Evolutionary conservation across 768 basidiomycete species (phyloP), one percentile per base, ranked within the genome.

Genomic region (Rhizopogon vinicolor): DNA sequence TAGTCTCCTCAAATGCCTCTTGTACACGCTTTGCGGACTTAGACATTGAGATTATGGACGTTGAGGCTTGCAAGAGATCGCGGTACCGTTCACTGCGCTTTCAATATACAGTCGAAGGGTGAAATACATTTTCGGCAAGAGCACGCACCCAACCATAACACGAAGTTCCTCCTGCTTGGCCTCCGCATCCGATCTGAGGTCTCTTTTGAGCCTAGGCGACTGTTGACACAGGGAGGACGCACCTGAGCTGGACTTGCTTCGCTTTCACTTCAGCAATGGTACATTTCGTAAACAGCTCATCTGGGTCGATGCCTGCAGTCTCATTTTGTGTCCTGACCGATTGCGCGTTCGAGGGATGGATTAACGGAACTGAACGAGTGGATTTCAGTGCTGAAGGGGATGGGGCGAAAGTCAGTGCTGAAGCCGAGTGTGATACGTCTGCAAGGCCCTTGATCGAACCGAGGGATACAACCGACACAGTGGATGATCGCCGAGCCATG

Each of bases 121-220:
- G 35, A 44, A 43, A 39, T 46, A 12, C 10, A 8, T 28, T 35
- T 28, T 39, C 28, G 16, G 55, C 16, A 54, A 46, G 35, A 56
- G 43, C 60, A 86, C 91, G 81, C 75, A 93, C 91, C 91, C 91
- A 72, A 93, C 91, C 91, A 93, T 93, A 44, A 89, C 76, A 63
- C 91, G 80, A 43, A 93, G 78, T 64, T 93, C 91, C 67, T 93
- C 89, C 63, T 91, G 88, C 69, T 93, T 93, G 43, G 84, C 86
- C 65, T 92, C 89, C 0, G 91, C 91, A 73, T 93, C 91, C 14
- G 79, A 73, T 68, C 91, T 92, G 41, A 12, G 31, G 8, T 16
- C 14, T 37, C 19, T 14, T 5, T 22, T 43, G 46, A 28, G 54
- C 51, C 59, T 51, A 35, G 53, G 58, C 22, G 48, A 52, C 14